Evolutionary conservation across 768 basidiomycete genomes (phyloP), one percentile per base, ranked within the genome.

Genomic region (Myochromella boudieri): DNA sequence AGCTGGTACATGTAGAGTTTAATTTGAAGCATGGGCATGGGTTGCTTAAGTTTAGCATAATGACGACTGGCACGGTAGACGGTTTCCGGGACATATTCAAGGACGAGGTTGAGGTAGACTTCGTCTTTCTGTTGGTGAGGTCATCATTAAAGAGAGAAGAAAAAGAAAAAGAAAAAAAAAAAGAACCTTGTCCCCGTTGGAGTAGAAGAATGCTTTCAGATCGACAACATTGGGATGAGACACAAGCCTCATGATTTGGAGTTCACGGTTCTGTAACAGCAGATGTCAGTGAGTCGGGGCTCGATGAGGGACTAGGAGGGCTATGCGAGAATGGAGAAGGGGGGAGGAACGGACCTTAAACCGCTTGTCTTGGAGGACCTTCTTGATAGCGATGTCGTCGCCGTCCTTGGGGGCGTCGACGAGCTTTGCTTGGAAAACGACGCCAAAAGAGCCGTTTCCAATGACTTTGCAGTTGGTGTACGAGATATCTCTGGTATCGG

Each of bases 1-100:
- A 99, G 89, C 71, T 99, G 92, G 71, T 97, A 97, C 95, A 97
- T 98, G 78, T 99, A 99, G 62, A 99, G 72, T 76, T 98, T 98
- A 78, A 99, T 95, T 75, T 98, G 97, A 42, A 97, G 83, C 85
- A 94, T 97, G 24, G 97, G 97, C 97, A 99, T 99, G 49, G 92
- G 91, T 66, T 99, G 97, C 77, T 99, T 99, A 71, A 99, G 89
- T 72, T 98, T 98, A 57, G 95, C 91, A 68, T 98, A 99, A 73
- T 97, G 95, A 62, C 95, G 86, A 63, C 92, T 95, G 21, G 95
- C 97, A 61, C 95, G 92, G 74, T 98, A 98, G 47, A 99, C 97
- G 12, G 97, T 99, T 74, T 98, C 97, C 31, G 97, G 97, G 41
- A 99, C 94, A 69, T 93, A 99, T 84, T 99, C 97, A 60, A 97